Evolutionary conservation across 345 rosid species (phyloP), one percentile per base, ranked within the genome.

Genomic region (Gossypium turneri): DNA sequence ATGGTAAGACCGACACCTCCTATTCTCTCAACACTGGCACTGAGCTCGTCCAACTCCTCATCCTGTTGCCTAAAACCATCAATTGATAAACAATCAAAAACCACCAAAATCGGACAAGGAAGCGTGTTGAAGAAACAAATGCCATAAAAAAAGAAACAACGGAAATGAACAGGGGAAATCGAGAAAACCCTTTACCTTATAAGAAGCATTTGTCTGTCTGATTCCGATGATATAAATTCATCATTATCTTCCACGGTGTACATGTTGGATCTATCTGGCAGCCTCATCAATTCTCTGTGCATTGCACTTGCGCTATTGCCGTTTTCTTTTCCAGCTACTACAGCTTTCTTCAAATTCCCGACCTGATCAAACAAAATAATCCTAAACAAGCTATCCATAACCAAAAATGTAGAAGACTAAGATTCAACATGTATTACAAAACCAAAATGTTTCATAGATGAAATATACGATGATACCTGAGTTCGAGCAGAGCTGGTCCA

Each of bases 1-100:
- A 96, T 96, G 61, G 98, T 95, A 63, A 93, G 94, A 66, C 99
- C 98, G 75, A 95, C 97, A 67, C 93, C 93, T 51, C 99, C 99
- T 66, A 93, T 89, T 78, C 97, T 88, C 86, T 88, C 85, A 79
- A 95, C 97, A 67, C 97, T 95, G 27, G 84, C 88, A 81, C 99
- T 95, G 13, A 95, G 92, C 80, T 91, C 96, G 77, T 95, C 99
- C 86, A 95, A 81, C 82, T 95, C 99, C 77, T 95, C 96, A 58
- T 95, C 98, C 75, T 95, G 99, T 83, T 88, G 93, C 90, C 99
- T 95, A 73, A 76, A 72, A 41, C 51, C 56, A 70, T n/a, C 68
- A 68, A 55, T 10, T 19, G 38, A 27, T 25, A 55, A 53, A 75
- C 22, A 61, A 43, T 15, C 22, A 48, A 51, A 63, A 51, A 74